These are phyloP conservation scores for Dioszegia hungarica DNA, from an alignment of 768 basidiomycete species.

Conservation along the genomic window DNA sequence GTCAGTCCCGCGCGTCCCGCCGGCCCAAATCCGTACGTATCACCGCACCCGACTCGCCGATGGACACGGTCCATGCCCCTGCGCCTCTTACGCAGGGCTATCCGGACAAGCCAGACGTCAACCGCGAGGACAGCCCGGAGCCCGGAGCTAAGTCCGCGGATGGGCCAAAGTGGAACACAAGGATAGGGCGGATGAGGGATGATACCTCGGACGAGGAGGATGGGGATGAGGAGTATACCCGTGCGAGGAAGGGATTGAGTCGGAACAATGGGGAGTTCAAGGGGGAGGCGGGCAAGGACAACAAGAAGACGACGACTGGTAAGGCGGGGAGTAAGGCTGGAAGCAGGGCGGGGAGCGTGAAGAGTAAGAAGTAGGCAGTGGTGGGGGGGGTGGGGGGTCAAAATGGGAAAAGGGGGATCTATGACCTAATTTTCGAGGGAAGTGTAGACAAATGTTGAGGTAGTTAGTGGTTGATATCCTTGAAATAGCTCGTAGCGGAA, in stretches of 20 bases:
- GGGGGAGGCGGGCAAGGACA: conserved; percentile 24
- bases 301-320: conserved; percentile 17
- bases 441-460: too few relatives aligned
- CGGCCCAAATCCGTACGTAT: conserved; percentile 44
- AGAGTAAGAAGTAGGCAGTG: conserved; percentile 1
- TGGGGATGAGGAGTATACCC: conserved; percentile 32
- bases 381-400: not conserved
- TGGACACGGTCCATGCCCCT: conserved; percentile 14
- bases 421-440: too few relatives aligned
- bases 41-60: conserved; percentile 41
- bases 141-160: conserved; percentile 13
- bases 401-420: not conserved
- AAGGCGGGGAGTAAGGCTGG: conserved; percentile 4
- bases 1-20: not conserved
- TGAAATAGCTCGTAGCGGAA: too few relatives aligned
- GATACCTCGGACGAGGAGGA: conserved; percentile 38
- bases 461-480: too few relatives aligned
- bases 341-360: not conserved
- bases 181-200: conserved; percentile 38
- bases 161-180: conserved; percentile 27
- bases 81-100: conserved; percentile 9
- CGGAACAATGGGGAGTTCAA: conserved; percentile 30
- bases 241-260: conserved; percentile 31
- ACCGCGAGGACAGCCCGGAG: not conserved
- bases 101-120: not conserved